Evolutionary conservation across 2,329 filamentous ascomycete genomes (phyloP), one percentile per base, ranked within the genome.

Genomic region (Exserohilum turcica): DNA sequence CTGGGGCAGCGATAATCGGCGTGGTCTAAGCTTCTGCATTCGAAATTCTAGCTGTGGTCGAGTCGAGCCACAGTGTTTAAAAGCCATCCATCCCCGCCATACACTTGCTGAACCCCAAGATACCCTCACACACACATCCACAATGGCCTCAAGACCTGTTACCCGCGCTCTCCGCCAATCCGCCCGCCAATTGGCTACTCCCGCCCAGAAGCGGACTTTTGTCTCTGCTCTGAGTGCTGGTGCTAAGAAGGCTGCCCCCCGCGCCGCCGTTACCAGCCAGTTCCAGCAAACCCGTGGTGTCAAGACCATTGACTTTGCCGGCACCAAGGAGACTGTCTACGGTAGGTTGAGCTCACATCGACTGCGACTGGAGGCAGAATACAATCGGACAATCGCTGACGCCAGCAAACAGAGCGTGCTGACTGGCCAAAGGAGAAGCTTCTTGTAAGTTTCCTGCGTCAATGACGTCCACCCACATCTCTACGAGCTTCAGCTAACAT

Each of bases 351-450:
- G 13, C 9, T 27, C 31, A n/a, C 19, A 29, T 18, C 9, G 6
- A 36, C 7, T 57, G 59, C 59, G 24, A 49, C 54, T 67, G 52
- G 60, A 55, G 19, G 53, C n/a, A 18, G 2, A 40, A 10, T 29
- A 10, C 60, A 28, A 48, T 53, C 66, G 52, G 60, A 54, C 19
- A 54, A 75, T 56, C 35, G 53, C 59, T 68, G 53, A 65, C 46
- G 7, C 45, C 44, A 44, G 24, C 61, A 39, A 70, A 58, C 72
- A 94, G 94, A 99, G 87, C 92, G 94, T 82, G 90, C 86, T 76
- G 94, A 99, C 84, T 99, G 94, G 94, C 94, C 94, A 67, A 87
- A 89, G 78, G 93, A 97, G 85, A 97, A 96, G 89, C 91, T 99
- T 77, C 83, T 94, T 77, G 91, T 94, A 81, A 82, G 87, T 85